These are phyloP conservation scores for Yamadazyma takamatsuzukensis DNA, from an alignment of 805 yeast genomes.

Conservation along the genomic window DNA sequence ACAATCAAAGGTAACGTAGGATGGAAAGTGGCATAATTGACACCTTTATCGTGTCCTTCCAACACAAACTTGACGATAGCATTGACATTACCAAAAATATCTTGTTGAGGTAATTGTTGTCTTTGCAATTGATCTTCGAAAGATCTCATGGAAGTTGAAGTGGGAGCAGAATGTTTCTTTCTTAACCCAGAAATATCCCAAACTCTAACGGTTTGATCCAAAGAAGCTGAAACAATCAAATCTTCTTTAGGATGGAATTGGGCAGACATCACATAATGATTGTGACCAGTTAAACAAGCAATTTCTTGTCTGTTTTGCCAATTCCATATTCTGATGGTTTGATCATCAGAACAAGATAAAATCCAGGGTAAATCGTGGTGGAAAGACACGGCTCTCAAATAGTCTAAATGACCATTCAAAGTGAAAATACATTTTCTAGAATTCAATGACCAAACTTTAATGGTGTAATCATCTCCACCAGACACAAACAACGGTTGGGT, in stretches of 20 bases:
- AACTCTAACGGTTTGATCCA: slow-evolving; percentile 97
- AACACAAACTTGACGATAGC: slow-evolving; percentile 92
- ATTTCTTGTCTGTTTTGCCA: slow-evolving; percentile 99
- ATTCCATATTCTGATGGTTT: slow-evolving; percentile 98
- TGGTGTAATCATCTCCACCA: slow-evolving; percentile 94
- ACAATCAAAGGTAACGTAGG: slow-evolving; percentile 93
- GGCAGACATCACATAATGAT: slow-evolving; percentile 97
- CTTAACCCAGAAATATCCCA: slow-evolving; percentile 97
- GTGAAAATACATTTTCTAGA: slow-evolving; percentile 91
- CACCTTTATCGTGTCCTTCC: slow-evolving; percentile 98
- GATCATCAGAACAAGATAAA: slow-evolving; percentile 93
- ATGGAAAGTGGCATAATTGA: slow-evolving; percentile 97
- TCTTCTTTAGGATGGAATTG: slow-evolving; percentile 96
- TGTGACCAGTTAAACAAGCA: slow-evolving; percentile 96
- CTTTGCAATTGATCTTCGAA: slow-evolving; percentile 52
- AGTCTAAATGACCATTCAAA: slow-evolving; percentile 90
- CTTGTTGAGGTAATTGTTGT: slow-evolving; percentile 78
- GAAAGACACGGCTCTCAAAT: slow-evolving; percentile 89
- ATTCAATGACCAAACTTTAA: slow-evolving; percentile 93
- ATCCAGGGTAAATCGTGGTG: slow-evolving; percentile 98
- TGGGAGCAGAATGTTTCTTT: slow-evolving; percentile 86
- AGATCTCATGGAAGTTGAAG: slow-evolving; percentile 40
- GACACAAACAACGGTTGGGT: slow-evolving; percentile 96
- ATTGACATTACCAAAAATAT: slow-evolving; percentile 90
- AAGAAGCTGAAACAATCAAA: slow-evolving; percentile 88